Base-by-base conservation (phyloP, 192 early-diverging fungal genomes). In the Chytriomyces hyalinus region DNA sequence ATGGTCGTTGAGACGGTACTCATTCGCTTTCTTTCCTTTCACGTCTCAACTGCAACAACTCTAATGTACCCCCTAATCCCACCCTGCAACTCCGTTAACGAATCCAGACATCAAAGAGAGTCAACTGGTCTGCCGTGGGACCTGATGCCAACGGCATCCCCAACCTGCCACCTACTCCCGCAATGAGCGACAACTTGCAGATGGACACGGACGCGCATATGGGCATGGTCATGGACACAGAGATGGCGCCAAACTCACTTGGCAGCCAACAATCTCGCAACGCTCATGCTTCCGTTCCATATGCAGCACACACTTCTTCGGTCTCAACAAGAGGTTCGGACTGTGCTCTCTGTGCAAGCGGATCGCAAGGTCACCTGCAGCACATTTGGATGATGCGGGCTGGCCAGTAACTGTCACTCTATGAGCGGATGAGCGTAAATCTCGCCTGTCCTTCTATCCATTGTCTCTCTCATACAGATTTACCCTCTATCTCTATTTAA, bases 301-400 rank as follows among this genome's bases (percentile, higher is more conserved):
- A 20, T 20, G 53, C 53, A 4, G 53, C 53, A 4, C 15, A 57
- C 20, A 20, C 15, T 4, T 57, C 53, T 2, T 57, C 36, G 53
- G 53, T 57, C 15, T 2, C 53, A 20, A 20, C 53, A 20, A 20
- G 13, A 20, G 53, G 53, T 20, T 13, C 53, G 22, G 68, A 70
- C 49, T 53, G 68, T 53, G 68, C 7, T 3, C 45, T 26, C 6
- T 70, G 68, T 28, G 24, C n/a, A 0, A 28, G 49, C 13, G 68
- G 68, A 6, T 49, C 68, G 36, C 49, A 51, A 6, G 68, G 68
- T 28, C 68, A 70, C 50, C 53, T 70, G 68, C 68, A 70, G 26
- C 68, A 70, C 26, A 70, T 70, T 13, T 53, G 48, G 68, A 53
- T 53, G 50, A 51, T 51, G 49, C 10, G 50, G 47, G 6, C 6